A percentile compares a stretch with the other conserved stretches of the same genome.
Evolutionary conservation across 2,329 filamentous ascomycete species (phyloP).

Genomic region (Cladosporium sp.): DNA sequence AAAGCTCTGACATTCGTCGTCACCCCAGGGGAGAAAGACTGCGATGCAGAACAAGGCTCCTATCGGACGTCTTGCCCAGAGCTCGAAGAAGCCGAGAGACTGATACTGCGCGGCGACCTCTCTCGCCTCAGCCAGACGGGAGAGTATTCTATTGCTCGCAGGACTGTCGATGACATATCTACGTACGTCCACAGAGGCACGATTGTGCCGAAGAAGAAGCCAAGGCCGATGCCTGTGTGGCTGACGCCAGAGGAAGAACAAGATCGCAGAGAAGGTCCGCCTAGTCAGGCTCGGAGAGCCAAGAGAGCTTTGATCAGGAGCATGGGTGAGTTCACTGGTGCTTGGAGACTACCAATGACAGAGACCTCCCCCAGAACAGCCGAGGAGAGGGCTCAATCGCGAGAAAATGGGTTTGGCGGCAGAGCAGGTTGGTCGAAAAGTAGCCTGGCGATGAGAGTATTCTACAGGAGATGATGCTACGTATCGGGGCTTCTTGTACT

Average conservation of each 20-base stretch:
- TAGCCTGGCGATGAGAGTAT: background rate
- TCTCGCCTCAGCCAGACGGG: background rate
- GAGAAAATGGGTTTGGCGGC: background rate
- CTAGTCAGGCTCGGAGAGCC: background rate
- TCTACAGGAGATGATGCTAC: background rate
- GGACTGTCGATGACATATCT: slow-evolving; percentile 2
- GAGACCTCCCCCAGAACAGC: slow-evolving; percentile 1
- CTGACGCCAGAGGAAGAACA: slow-evolving; percentile 9
- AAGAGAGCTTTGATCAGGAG: slow-evolving; percentile 2
- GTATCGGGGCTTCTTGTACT: background rate
- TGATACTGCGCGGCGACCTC: background rate
- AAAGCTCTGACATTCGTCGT: background rate
- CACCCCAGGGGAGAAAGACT: background rate
- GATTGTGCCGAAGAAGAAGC: background rate
- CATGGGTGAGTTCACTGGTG: background rate
- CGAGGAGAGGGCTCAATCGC: background rate
- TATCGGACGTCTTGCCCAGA: background rate
- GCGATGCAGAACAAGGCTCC: background rate
- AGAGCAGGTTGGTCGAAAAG: slow-evolving; percentile 9
- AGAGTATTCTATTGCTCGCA: slow-evolving; percentile 1
- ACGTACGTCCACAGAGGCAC: background rate
- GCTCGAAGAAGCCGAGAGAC: background rate
- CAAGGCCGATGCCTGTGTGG: slow-evolving; percentile 5
- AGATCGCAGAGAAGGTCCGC: slow-evolving; percentile 4
- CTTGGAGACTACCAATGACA: background rate